A percentile compares a stretch with the other conserved stretches of the same genome.
Conservation (phyloP, 306 rosid genomes). For the Pachyrhizus erosus region DNA sequence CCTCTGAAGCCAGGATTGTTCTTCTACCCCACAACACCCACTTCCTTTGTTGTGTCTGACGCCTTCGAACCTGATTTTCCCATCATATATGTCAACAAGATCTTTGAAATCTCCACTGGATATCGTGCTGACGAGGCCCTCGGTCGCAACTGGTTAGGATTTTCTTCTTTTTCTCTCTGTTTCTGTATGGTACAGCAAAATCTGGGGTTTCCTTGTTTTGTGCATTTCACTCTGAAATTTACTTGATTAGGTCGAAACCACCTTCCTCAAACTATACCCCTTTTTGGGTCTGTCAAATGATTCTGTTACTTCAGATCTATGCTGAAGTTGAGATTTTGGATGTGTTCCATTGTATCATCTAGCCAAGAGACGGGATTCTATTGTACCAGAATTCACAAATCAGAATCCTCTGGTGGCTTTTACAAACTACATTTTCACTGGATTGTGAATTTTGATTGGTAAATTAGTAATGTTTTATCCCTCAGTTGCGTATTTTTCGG, state of each 20-base stretch:
- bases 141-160: conserved; percentile 83
- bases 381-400: background rate
- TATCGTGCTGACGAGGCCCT: conserved; percentile 93
- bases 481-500: background rate
- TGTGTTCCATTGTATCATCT: conserved; percentile 8
- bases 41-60: conserved; percentile 90
- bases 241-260: background rate
- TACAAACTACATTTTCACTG: conserved; percentile 23
- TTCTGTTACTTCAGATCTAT: conserved; percentile 46
- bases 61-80: conserved; percentile 93
- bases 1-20: conserved; percentile 55
- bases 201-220: conserved; percentile 23
- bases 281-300: conserved; percentile 32
- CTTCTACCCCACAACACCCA: conserved; percentile 73
- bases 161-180: background rate
- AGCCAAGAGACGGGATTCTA: background rate
- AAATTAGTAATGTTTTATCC: background rate
- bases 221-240: background rate
- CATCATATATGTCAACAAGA: conserved; percentile 88
- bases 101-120: conserved; percentile 87
- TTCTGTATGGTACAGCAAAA: too few species aligned
- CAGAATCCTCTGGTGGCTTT: background rate
- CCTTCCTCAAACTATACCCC: background rate
- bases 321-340: background rate
- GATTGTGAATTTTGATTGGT: conserved; percentile 3